Base-by-base conservation (phyloP, 768 basidiomycete genomes). In the Gymnopilus junonius region DNA sequence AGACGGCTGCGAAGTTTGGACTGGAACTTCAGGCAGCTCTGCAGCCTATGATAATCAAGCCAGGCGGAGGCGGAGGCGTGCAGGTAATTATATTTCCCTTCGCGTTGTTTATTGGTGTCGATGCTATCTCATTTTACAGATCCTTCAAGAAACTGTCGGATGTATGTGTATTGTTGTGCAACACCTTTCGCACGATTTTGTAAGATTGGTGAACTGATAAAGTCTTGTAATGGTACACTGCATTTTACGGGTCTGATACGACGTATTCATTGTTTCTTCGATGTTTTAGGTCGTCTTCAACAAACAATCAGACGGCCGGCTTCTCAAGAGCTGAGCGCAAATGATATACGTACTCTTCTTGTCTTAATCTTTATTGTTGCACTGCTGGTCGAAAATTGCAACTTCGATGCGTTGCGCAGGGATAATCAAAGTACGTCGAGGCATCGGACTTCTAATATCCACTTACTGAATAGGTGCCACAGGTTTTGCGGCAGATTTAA, bases 21-120 rank as follows among this genome's bases (percentile, higher is more conserved):
- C 85, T 88, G 39, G 93, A 96, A 56, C 81, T 99, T 17, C 95
- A 97, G 67, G 73, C 80, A 5, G 83, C 87, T 7, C 80, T 99
- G 11, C 87, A 97, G 66, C 92, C 93, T 0, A 95, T 99, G 95
- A 90, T 99, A 42, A 83, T 93, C 68, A 94, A 93, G 69, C 95
- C 94, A 4, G 86, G 89, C 0, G 81, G 83, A 39, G 77, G 83
- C 2, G 89, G 89, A 12, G 88, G 90, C 25, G 78, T 91, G 8
- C 80, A 85, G 75, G 92, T 93, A 63, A 31, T 85, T 71, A 65
- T n/a, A 64, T 8, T 14, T 14, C n/a, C 10, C 25, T 55, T 25
- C 55, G 37, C 15, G 20, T 27, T 34, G 12, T 12, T 21, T 25
- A 15, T 48, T 27, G 8, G 21, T 11, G 43, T 1, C 65, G n/a